Evolutionary conservation across 176 grass and related monocot species (phyloP).

Genomic region (Rhynchospora breviuscula): DNA sequence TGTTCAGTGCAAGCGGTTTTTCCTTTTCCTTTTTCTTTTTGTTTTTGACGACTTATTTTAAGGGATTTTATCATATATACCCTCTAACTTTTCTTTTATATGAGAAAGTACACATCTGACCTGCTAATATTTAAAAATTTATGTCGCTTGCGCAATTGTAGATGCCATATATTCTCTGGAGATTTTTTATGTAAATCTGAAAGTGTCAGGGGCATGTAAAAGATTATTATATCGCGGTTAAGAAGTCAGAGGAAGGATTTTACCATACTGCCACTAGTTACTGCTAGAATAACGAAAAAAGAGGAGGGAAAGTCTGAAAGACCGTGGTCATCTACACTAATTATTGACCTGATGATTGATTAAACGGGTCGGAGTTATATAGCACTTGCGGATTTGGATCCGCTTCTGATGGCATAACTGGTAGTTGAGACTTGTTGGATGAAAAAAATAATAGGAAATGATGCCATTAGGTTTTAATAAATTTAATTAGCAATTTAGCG

Average conservation of each 20-base stretch:
- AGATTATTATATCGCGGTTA: neutral
- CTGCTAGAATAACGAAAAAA: slow-evolving; percentile 15
- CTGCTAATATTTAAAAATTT: neutral
- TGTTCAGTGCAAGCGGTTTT: slow-evolving; percentile 35
- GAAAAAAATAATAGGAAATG: too few species aligned
- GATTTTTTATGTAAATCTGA: neutral
- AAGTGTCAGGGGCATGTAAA: neutral
- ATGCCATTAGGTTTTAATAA: too few species aligned
- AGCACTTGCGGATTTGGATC: neutral
- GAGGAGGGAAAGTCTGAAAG: slow-evolving; percentile 2
- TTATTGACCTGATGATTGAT: neutral
- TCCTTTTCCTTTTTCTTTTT: slow-evolving; percentile 23
- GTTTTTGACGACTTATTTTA: slow-evolving; percentile 13
- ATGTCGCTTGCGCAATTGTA: too few species aligned
- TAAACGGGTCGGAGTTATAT: neutral
- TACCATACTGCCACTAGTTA: slow-evolving; percentile 2
- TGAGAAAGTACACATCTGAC: neutral
- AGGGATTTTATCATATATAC: neutral
- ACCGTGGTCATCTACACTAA: slow-evolving; percentile 3
- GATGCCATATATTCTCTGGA: neutral
- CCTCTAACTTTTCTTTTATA: neutral
- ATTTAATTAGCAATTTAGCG: too few species aligned
- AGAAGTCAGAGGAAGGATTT: neutral
- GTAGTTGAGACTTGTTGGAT: too few species aligned
- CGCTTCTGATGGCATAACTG: neutral